Base-by-base conservation (phyloP, 2,329 filamentous ascomycete species). In the Westerdykella aurantiaca region DNA sequence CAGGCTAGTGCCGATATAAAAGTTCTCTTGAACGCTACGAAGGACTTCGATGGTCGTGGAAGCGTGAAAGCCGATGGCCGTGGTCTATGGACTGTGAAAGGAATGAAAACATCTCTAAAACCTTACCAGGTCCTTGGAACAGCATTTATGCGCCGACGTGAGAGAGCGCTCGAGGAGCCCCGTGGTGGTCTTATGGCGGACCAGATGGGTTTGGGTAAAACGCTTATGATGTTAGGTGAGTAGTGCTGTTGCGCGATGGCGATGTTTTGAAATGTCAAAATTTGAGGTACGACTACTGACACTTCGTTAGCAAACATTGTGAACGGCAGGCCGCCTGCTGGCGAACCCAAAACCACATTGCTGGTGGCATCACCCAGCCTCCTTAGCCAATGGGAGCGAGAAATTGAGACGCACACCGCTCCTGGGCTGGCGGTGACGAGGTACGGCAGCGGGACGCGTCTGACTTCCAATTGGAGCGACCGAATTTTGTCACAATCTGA, bases 81-180 rank as follows among this genome's bases (percentile, higher is more conserved):
- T 22, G 60, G 64, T 1, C 54, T 60, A 12, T 77, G 73, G 73
- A 37, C 57, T 0, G 59, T 79, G 1, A 71, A 63, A 16, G 76
- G 76, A 0, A 75, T 80, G 73, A 65, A 54, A 21, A 69, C 66
- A 0, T 52, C 61, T 0, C 53, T 82, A 1, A 70, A 70, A 44
- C 52, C 58, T 9, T 73, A 79, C 38, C 80, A 83, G 42, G 49
- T 82, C 0, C 63, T 75, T 0, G 77, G 72, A 0, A 69, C 66
- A 0, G 66, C 70, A 0, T 83, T 78, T 65, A 82, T 83, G 79
- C 53, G 76, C 0, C 52, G 61, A 3, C 68, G 75, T 3, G 80
- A 83, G 53, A 63, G 69, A 4, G 63, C 48, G 1, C 9, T 17
- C 0, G 31, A 61, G 0, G 43, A 57, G 25, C 77, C 71, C 0